Evolutionary conservation across 331 rosid genomes (phyloP).

Genomic region (Quercus tomentella): DNA sequence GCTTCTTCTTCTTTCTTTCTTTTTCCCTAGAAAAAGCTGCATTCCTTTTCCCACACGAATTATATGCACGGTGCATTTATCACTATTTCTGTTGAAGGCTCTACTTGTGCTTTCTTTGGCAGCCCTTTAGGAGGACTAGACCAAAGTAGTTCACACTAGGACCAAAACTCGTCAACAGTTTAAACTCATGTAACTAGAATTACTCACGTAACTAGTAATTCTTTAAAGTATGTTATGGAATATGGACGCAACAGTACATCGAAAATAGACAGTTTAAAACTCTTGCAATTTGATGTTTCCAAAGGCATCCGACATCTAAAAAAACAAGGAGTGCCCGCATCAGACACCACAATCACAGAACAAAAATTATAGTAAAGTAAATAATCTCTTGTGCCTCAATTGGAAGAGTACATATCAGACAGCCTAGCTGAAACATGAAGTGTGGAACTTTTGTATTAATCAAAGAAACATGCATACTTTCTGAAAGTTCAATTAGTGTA

Average conservation of each 20-base stretch:
- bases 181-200: background rate
- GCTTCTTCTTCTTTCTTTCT: too few species aligned
- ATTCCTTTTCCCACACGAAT: background rate
- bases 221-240: background rate
- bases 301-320: background rate
- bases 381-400: background rate
- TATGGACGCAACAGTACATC: background rate
- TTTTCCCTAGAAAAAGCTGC: background rate
- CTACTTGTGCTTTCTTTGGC: background rate
- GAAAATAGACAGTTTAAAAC: background rate
- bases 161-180: background rate
- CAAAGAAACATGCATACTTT: slow-evolving; percentile 30
- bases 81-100: background rate
- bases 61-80: background rate
- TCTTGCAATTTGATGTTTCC: background rate
- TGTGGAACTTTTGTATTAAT: background rate
- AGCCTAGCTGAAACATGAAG: background rate
- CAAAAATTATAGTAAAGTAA: background rate
- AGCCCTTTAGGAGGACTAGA: background rate
- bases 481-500: too few species aligned
- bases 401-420: background rate
- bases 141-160: background rate
- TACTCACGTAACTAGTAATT: background rate
- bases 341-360: background rate
- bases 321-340: background rate